Evolutionary conservation across 148 eudicot genomes (phyloP), one percentile per base, ranked within the genome.

Genomic region (Persicaria maculosa): DNA sequence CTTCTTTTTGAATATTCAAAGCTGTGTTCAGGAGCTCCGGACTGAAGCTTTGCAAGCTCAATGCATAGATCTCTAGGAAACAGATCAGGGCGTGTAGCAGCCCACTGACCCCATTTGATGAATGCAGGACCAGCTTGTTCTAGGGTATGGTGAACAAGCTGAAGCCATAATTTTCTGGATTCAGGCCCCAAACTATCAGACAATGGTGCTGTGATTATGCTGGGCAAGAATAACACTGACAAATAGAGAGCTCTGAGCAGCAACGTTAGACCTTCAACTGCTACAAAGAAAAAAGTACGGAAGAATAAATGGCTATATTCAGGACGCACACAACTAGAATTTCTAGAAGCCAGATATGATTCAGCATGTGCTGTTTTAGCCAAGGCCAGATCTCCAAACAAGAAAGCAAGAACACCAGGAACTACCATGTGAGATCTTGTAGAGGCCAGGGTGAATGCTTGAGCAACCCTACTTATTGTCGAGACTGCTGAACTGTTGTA

Each of bases 61-160:
- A 65, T 64, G 69, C 86, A 83, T 47, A 83, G 59, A 80, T 83
- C 86, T 44, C 59, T 58, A 53, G 81, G 86, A 53, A 83, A 83
- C 44, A 83, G 77, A 76, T 83, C 83, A 4, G 83, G 86, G 45
- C 83, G 75, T 57, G 83, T 80, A 65, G 86, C 81, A 10, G 86
- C 83, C 83, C 86, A 83, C 71, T 83, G 86, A 50, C 83, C 86
- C 86, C 83, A 83, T 80, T 83, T 83, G 31, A 83, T 83, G 74
- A 83, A 83, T 46, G 83, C 86, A 53, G 86, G 86, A 55, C 86
- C 86, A 19, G 81, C 86, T 68, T 72, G 67, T 73, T 79, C 83
- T 44, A 83, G 73, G 58, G 83, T 83, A 73, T 47, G 80, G 74
- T 78, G 86, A n/a, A 83, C 65, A 77, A 83, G 68, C 43, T 80